A percentile compares a stretch with the other conserved stretches of the same genome.
Evolutionary conservation across 352 stramenopile genomes (phyloP).

Genomic region (Phytophthora nicotianae): DNA sequence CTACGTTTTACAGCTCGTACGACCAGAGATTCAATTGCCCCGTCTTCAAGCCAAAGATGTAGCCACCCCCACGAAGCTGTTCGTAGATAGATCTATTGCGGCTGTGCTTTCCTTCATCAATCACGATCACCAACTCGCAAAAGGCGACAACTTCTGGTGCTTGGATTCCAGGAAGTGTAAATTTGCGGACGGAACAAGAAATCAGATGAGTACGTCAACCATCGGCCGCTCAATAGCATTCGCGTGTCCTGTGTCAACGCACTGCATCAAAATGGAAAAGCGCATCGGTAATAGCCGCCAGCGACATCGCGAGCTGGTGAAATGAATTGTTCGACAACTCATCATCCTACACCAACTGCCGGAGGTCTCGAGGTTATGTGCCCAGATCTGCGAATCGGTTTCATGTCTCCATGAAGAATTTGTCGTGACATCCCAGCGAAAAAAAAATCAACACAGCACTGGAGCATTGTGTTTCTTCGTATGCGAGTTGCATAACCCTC

Average conservation of each 20-base stretch:
- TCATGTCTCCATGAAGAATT: not conserved
- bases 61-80: not conserved
- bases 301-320: not conserved
- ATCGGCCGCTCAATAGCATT: not conserved
- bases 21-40: not conserved
- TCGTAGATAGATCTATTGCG: too few species aligned
- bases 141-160: not conserved
- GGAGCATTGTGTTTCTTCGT: slow-evolving; percentile 26
- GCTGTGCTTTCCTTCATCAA: too few species aligned
- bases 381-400: not conserved
- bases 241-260: not conserved
- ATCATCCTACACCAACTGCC: not conserved
- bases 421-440: not conserved
- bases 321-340: not conserved
- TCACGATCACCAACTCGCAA: too few species aligned
- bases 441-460: not conserved
- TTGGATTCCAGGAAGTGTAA: not conserved
- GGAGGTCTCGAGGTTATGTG: not conserved
- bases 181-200: not conserved
- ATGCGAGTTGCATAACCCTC: slow-evolving; percentile 65
- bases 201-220: not conserved
- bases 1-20: not conserved
- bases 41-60: not conserved
- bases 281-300: not conserved
- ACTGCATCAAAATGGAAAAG: not conserved